Conservation (phyloP, 2,329 filamentous ascomycete genomes). For the Calonectria fujianensis region DNA sequence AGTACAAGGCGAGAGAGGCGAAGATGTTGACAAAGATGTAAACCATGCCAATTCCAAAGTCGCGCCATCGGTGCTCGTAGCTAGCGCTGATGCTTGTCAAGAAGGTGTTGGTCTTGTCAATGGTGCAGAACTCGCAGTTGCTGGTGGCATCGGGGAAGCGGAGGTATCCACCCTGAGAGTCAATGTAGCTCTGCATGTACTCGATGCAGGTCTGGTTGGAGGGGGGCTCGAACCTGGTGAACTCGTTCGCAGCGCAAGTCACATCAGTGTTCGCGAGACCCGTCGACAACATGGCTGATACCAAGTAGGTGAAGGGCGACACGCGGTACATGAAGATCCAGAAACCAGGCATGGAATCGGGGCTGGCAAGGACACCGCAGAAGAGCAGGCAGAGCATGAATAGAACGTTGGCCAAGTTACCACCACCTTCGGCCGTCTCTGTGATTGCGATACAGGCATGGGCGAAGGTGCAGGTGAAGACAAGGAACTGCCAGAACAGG, state of each 20-base stretch:
- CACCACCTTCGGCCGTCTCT: slow-evolving; percentile 78
- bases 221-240: slow-evolving; percentile 77
- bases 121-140: slow-evolving; percentile 68
- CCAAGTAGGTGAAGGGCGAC: slow-evolving; percentile 71
- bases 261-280: slow-evolving; percentile 55
- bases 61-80: slow-evolving; percentile 73
- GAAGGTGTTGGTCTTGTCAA: slow-evolving; percentile 64
- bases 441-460: slow-evolving; percentile 78
- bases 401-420: slow-evolving; percentile 80
- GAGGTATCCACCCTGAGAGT: slow-evolving; percentile 67
- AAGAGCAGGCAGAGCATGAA: slow-evolving; percentile 81
- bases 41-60: slow-evolving; percentile 74
- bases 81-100: slow-evolving; percentile 64
- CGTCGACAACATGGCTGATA: slow-evolving; percentile 53
- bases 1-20: slow-evolving; percentile 71
- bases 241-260: slow-evolving; percentile 78
- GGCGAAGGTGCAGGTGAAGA: slow-evolving; percentile 82
- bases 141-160: slow-evolving; percentile 71
- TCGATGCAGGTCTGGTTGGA: slow-evolving; percentile 70
- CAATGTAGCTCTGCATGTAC: slow-evolving; percentile 72
- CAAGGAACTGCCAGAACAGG: slow-evolving; percentile 78
- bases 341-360: slow-evolving; percentile 76
- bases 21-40: slow-evolving; percentile 73
- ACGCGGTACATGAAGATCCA: slow-evolving; percentile 85
- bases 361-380: slow-evolving; percentile 77